Conservation (phyloP, 140 eudicot species). For the Ambrosia hybrid region DNA sequence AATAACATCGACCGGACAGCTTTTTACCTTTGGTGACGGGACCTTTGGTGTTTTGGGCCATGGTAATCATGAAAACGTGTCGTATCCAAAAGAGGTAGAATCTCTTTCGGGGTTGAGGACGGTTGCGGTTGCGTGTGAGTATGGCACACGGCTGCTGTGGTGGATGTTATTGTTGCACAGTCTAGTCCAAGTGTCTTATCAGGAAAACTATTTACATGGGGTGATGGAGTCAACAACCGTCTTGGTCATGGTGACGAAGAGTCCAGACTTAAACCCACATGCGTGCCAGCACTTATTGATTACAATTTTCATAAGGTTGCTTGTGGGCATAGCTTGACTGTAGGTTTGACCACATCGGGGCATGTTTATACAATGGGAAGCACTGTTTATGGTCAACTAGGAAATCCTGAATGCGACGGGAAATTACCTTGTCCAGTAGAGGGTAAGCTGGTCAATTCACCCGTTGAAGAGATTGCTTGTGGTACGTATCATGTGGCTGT, state of each 20-base stretch:
- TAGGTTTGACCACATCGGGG: conserved; percentile 77
- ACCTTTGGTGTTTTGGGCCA: conserved; percentile 88
- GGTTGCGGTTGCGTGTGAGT: conserved; percentile 84
- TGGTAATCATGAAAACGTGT: conserved; percentile 63
- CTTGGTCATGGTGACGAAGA: conserved; percentile 92
- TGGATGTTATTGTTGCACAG: conserved; percentile 78
- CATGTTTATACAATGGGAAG: conserved; percentile 92
- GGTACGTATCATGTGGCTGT: conserved; percentile 88
- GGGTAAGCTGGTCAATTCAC: conserved; percentile 55
- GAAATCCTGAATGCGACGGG: conserved; percentile 77
- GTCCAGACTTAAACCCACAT: conserved; percentile 74
- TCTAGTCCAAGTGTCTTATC: conserved; percentile 62
- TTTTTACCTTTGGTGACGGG: conserved; percentile 91
- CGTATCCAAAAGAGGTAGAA: conserved; percentile 71
- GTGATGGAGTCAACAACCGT: conserved; percentile 89
- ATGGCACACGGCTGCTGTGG: conserved; percentile 98
- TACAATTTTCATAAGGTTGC: conserved; percentile 80
- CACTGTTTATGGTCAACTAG: conserved; percentile 92
- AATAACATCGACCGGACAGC: conserved; percentile 72
- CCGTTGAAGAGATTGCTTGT: conserved; percentile 77
- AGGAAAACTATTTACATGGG: conserved; percentile 92
- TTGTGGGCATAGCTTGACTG: conserved; percentile 89
- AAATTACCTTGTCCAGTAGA: conserved; percentile 73
- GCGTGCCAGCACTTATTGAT: conserved; percentile 80
- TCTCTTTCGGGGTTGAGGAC: conserved; percentile 78